Base-by-base conservation (phyloP, 1,284 basidiomycete genomes). In the Xerocomus minutiporus region DNA sequence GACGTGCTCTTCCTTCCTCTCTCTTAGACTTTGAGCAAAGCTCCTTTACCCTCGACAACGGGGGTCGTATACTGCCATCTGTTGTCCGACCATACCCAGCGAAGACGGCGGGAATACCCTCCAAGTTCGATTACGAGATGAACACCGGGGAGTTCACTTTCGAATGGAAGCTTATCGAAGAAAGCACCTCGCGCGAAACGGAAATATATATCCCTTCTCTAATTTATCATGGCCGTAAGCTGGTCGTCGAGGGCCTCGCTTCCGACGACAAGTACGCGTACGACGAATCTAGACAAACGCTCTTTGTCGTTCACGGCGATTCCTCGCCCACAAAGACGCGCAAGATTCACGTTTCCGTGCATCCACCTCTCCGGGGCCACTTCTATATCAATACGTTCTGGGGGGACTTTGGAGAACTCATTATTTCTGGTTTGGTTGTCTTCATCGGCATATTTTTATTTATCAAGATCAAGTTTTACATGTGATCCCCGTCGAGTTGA, bases 21-120 rank as follows among this genome's bases (percentile, higher is more conserved):
- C 66, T 80, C 42, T 70, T 83, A 25, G 74, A 77, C 58, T 71
- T 75, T 61, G 77, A 79, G 11, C 84, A 89, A 61, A 73, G 73
- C 9, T 76, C 82, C 4, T 73, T 77, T 12, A 78, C 78, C 23
- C 75, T 93, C 23, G 94, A 97, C 66, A 81, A 85, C 32, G 93
- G 94, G 3, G 90, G 78, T 0, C 77, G 95, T 7, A 83, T 93
- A 44, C 74, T 97, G 2, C 75, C 83, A 28, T 80, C 87, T 1
- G 71, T 97, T 50, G 90, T 93, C 20, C 76, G 88, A 6, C 88
- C 89, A 13, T 91, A 91, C 64, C 77, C 88, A 4, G 84, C 88
- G 32, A 91, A 91, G 70, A 86, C 82, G 0, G 85, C 86, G 1
- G 89, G 88, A 11, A 77, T 88, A 12, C 88, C 88, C 0, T 64